Percentiles rank a stretch among this genome's conserved stretches.
Evolutionary conservation across 495 filamentous ascomycete genomes (phyloP).

Genomic region (Xylaria cubensis): DNA sequence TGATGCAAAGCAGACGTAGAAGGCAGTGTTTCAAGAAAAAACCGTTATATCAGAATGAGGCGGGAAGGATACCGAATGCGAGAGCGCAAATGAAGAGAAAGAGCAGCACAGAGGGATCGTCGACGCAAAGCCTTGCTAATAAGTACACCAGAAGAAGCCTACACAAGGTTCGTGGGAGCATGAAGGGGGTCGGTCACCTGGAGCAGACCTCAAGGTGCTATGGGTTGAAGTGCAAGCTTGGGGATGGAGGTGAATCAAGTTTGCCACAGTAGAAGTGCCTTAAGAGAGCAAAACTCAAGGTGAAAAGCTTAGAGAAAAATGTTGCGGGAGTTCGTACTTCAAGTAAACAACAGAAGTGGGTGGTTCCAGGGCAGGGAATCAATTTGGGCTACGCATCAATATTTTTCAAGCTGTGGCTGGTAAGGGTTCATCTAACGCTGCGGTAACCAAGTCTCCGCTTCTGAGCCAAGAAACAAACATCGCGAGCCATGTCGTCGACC

Average conservation of each 20-base stretch:
- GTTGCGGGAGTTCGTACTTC: slow-evolving; percentile 2
- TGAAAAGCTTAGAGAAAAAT: not conserved
- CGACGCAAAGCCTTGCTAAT: not conserved
- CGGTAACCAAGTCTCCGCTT: slow-evolving; percentile 10
- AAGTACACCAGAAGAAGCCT: not conserved
- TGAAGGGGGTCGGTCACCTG: not conserved
- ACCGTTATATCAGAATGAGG: not conserved
- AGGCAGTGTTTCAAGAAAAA: not conserved
- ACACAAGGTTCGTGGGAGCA: not conserved
- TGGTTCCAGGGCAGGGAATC: slow-evolving; percentile 3
- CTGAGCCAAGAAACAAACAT: not conserved
- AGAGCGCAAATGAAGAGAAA: not conserved
- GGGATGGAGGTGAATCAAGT: slow-evolving; percentile 1
- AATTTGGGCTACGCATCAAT: not conserved
- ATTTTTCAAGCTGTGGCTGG: slow-evolving; percentile 6
- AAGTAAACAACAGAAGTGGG: slow-evolving; percentile 5
- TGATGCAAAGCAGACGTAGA: slow-evolving; percentile 12
- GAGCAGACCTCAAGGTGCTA: not conserved
- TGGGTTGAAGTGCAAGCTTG: not conserved
- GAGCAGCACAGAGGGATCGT: not conserved
- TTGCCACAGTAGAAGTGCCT: not conserved
- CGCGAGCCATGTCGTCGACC: slow-evolving; percentile 15
- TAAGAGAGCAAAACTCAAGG: slow-evolving; percentile 14
- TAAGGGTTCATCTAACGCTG: not conserved
- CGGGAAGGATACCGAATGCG: not conserved